Evolutionary conservation across 164 flowering plant genomes (phyloP), one percentile per base, ranked within the genome.

Genomic region (Liquidambar formosana): DNA sequence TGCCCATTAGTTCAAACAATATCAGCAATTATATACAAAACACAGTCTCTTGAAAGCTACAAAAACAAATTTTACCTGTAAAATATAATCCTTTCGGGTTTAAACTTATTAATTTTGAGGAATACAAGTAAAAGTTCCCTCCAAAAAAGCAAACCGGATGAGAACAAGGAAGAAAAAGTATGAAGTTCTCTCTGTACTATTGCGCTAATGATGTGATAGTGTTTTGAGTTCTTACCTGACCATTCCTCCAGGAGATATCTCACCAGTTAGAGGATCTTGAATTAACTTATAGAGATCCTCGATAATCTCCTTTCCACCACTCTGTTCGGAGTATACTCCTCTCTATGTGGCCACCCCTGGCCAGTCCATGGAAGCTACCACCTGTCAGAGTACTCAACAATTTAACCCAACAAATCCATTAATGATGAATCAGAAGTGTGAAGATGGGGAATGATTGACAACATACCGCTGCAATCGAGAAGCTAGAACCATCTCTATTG

Each of bases 81-180:
- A 63, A 92, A 95, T 18, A 95, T 89, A 19, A 92, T 92, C 57
- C 99, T 71, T 5, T 73, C 61, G 15, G 99, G 97, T 65, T 87
- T 90, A 0, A 22, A 60, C 0, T 73, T 65, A 10, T 91, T n/a
- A 84, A 56, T 43, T 13, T 62, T 53, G n/a, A n/a, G n/a, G 48
- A 88, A 95, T 2, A 91, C 83, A 3, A 79, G 76, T 52, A 95
- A 64, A 1, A 73, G 81, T 26, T 95, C 97, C 82, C 97, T 92
- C 83, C 10, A 68, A 25, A 65, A 51, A 16, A 61, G 22, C 49
- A n/a, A 53, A 48, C 6, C 33, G 12, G n/a, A 46, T 15, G 43
- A 12, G 46, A 22, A 14, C n/a, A n/a, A n/a, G 1, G 18, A 14
- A n/a, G 59, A 10, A 58, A 3, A 48, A 9, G 0, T 23, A 18